phyloP scores from a whole-genome alignment of 2,329 filamentous ascomycete genomes.

The Periconia sp. region DNA sequence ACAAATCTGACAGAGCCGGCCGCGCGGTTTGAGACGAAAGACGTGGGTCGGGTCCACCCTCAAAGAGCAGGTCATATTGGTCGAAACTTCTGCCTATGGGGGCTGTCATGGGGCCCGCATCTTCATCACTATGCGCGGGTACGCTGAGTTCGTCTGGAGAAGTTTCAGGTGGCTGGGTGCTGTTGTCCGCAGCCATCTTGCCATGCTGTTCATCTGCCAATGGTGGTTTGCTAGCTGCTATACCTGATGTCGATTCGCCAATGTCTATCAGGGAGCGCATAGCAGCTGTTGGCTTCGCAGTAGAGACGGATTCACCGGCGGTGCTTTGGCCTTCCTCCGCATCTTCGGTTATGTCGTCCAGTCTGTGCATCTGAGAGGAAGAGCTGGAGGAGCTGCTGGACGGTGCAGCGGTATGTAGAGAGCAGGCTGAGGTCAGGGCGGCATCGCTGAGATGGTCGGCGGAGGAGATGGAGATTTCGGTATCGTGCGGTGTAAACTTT shows the following conservation, averaged over 20 bases:
- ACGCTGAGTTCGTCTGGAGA: not conserved
- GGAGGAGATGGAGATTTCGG: conserved; percentile 73
- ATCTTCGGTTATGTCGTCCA: conserved; percentile 94
- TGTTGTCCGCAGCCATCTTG: conserved; percentile 13
- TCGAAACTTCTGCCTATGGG: conserved; percentile 29
- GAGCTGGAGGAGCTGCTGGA: conserved; percentile 84
- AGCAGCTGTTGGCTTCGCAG: conserved; percentile 23
- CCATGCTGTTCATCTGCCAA: conserved; percentile 7
- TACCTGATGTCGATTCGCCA: conserved; percentile 16
- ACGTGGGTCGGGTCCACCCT: conserved; percentile 45
- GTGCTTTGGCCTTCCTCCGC: conserved; percentile 67
- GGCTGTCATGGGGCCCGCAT: not conserved
- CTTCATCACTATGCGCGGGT: conserved; percentile 12
- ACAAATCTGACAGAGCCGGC: conserved; percentile 44
- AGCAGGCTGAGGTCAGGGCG: conserved; percentile 83
- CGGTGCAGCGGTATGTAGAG: conserved; percentile 81
- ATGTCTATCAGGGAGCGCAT: conserved; percentile 26
- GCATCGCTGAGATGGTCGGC: conserved; percentile 84
- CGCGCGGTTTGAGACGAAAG: conserved; percentile 46
- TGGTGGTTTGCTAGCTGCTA: conserved; percentile 6
- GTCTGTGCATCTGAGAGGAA: conserved; percentile 72
- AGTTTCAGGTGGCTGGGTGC: not conserved
- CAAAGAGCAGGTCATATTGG: conserved; percentile 37
- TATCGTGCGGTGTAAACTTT: conserved; percentile 82
- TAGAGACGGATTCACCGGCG: conserved; percentile 16